Base-by-base conservation (phyloP, 805 yeast genomes). In the Starmerella potacharoeniae region DNA sequence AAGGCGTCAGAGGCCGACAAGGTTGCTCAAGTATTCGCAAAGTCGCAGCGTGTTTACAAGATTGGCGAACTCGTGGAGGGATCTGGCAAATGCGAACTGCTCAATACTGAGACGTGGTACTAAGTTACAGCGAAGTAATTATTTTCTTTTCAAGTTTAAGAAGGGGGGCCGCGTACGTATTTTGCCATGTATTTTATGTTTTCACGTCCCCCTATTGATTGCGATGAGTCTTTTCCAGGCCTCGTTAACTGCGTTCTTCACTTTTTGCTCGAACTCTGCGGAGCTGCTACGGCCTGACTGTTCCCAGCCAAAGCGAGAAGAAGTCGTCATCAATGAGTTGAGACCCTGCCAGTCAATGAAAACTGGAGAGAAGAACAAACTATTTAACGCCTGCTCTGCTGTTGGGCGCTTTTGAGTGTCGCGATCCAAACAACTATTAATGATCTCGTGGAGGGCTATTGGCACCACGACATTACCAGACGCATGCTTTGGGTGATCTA, bases 301-400 rank as follows among this genome's bases (percentile, higher is more conserved):
- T 72, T 47, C 41, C 5, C 29, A 36, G 3, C 95, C 89, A 70
- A 82, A 83, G 55, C 79, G 82, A 33, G 87, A 83, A 62, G 89
- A 71, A 61, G 84, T 90, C 54, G 78, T 73, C 33, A 88, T 73
- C 60, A 86, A 81, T 28, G 75, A 52, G n/a, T 36, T 37, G 17
- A 58, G 16, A 11, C 56, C 57, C 10, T 29, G 73, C 61, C 79
- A 79, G 40, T 86, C 81, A 2, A 89, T 85, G 33, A 82, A 75
- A 57, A 84, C 78, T 1, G 97, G 96, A 48, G 76, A 77, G 59
- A 90, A 71, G 62, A 89, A 91, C 35, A 82, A 77, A 39, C 84
- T 77, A n/a, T 71, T 63, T 40, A 88, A 66, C 28, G 88, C 75
- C 62, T 83, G 77, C 8, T 77, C 76, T 5, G 82, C 78, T 0